Evolutionary conservation across 2,329 filamentous ascomycete genomes (phyloP).

Genomic region (Alternaria alternata): DNA sequence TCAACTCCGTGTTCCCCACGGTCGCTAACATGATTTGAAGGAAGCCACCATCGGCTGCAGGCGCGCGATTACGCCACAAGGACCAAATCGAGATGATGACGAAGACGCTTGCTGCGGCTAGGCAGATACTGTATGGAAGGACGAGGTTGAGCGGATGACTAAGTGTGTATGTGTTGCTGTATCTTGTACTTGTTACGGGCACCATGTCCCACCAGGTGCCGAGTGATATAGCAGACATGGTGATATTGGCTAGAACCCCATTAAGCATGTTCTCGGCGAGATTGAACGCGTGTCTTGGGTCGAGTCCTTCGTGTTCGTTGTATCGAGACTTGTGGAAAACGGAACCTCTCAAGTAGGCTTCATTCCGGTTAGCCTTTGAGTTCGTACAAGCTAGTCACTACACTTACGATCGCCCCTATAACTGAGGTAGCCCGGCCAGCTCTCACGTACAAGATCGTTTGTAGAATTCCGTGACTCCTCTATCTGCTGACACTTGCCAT

Average conservation of each 20-base stretch:
- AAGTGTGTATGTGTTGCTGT: background rate
- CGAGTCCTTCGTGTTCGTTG: background rate
- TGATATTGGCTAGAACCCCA: background rate
- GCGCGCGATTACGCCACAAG: background rate
- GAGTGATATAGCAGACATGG: background rate
- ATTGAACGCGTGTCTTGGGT: background rate
- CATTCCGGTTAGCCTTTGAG: too few species aligned
- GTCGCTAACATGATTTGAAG: background rate
- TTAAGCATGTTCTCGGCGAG: background rate
- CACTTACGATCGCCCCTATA: too few species aligned
- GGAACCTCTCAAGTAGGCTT: background rate
- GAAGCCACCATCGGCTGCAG: background rate
- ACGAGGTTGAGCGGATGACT: background rate
- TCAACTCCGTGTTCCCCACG: background rate
- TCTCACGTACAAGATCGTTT: too few species aligned
- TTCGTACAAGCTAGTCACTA: too few species aligned
- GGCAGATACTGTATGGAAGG: background rate
- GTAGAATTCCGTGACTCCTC: too few species aligned
- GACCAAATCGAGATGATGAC: background rate
- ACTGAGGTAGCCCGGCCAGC: too few species aligned
- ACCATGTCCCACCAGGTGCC: background rate
- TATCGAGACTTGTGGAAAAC: background rate
- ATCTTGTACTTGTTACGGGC: background rate
- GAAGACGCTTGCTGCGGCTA: background rate
- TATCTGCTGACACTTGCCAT: background rate